phyloP scores from a whole-genome alignment of 2,329 filamentous ascomycete species.

The Fusarium tupiense region DNA sequence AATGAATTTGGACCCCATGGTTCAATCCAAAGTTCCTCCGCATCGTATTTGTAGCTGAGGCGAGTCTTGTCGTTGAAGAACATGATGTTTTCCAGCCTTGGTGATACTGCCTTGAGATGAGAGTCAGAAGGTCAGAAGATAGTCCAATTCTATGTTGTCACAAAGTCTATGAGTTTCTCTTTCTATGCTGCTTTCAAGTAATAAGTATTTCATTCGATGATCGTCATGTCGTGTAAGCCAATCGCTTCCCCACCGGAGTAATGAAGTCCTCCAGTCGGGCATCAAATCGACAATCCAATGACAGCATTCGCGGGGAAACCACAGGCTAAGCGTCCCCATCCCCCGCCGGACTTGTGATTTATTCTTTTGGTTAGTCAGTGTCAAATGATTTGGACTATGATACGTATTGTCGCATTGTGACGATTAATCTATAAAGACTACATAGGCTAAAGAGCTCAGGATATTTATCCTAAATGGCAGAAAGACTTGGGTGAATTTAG shows the following conservation, averaged over 20 bases:
- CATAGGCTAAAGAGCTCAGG: background rate
- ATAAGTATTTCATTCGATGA: background rate
- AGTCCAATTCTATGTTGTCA: too few relatives aligned
- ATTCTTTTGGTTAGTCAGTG: background rate
- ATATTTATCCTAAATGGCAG: background rate
- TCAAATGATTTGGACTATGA: background rate
- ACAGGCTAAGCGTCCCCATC: background rate
- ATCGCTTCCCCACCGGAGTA: constrained; percentile 20
- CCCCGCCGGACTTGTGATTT: constrained; percentile 1
- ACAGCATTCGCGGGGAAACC: background rate
- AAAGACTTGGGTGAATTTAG: background rate
- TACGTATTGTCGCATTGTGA: background rate
- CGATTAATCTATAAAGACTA: background rate
- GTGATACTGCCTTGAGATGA: background rate
- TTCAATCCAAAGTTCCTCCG: constrained; percentile 14
- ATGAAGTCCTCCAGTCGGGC: constrained; percentile 10
- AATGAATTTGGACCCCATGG: constrained; percentile 16
- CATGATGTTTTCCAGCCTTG: background rate
- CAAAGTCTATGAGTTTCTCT: background rate
- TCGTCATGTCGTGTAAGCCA: constrained; percentile 1
- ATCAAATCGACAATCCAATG: constrained; percentile 6
- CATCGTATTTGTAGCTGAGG: constrained; percentile 12
- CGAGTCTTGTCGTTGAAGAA: constrained; percentile 16
- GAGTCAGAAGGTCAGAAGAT: background rate
- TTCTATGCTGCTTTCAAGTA: background rate